Base-by-base conservation (phyloP, 768 basidiomycete species). In the Collybiopsis confluens region DNA sequence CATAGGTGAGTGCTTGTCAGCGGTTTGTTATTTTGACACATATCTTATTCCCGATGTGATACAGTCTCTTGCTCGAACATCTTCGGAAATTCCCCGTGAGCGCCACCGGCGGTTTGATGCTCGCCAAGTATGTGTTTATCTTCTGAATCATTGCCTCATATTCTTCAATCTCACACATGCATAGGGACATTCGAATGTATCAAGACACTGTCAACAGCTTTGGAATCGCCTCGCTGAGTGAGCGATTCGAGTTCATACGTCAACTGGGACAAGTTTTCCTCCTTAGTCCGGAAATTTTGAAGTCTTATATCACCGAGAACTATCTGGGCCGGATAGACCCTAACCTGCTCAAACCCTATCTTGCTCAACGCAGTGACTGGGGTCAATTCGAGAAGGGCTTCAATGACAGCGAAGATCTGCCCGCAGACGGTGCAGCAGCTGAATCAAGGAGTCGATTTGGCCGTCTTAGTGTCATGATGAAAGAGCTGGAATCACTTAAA, bases 211-310 rank as follows among this genome's bases (percentile, higher is more conserved):
- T 97, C 59, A 73, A 78, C 57, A 83, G 80, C n/a, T 98, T 96
- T 71, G 77, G 79, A 27, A 85, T 97, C 40, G 83, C 91, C 10
- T 78, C 89, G 6, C 77, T 99, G 7, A 82, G 87, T 59, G 95
- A 98, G 66, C 92, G 96, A 21, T 99, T 96, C 72, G 97, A 98
- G 66, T 98, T 98, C 73, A 86, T 98, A 58, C 88, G 95, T 37
- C 95, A 98, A 68, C 83, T 99, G 4, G 97, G 96, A 59, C 96
- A 98, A 64, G 80, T 95, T 58, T 99, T 98, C 79, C 88, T 98
- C 58, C 90, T 99, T 45, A 91, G 88, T 51, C 95, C 96, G 6
- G 94, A 98, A 58, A 91, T 95, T 54, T 80, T 99, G 59, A 91
- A 89, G 61, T 91, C 94, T 3, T 98, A 97, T 72, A 93, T 98